phyloP scores from a whole-genome alignment of 2,329 filamentous ascomycete species.

The Xylariaceae sp. region DNA sequence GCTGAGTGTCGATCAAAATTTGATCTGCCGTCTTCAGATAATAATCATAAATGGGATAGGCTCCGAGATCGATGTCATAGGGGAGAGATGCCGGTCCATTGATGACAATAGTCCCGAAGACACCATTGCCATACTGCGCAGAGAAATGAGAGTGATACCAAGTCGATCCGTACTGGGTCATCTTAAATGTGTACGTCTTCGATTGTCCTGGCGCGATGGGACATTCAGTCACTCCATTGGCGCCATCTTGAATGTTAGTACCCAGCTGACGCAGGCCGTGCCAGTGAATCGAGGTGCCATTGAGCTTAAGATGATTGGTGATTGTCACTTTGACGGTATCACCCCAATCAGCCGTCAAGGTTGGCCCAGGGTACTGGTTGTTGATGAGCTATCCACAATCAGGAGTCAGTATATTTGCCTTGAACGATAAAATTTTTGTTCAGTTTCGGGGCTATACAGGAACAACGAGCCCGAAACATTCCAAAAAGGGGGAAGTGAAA shows the following conservation, averaged over 20 bases:
- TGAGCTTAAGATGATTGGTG: slow-evolving; percentile 67
- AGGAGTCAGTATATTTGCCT: too few relatives aligned
- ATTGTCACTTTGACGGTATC: slow-evolving; percentile 70
- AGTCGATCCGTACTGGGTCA: slow-evolving; percentile 37
- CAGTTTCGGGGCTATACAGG: too few relatives aligned
- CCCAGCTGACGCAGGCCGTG: slow-evolving; percentile 48
- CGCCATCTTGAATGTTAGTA: slow-evolving; percentile 47
- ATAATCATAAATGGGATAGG: slow-evolving; percentile 60
- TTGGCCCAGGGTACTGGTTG: slow-evolving; percentile 70
- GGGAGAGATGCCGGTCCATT: slow-evolving; percentile 47
- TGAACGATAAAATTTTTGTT: too few relatives aligned
- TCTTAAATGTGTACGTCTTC: slow-evolving; percentile 35
- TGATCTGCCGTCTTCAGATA: slow-evolving; percentile 50
- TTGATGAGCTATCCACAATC: too few relatives aligned
- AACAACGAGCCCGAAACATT: too few relatives aligned
- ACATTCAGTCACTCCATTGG: slow-evolving; percentile 47
- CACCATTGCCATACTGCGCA: slow-evolving; percentile 53
- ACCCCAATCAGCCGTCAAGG: slow-evolving; percentile 69
- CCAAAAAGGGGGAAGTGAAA: too few relatives aligned
- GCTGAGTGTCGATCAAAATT: slow-evolving; percentile 27
- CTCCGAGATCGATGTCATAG: slow-evolving; percentile 61
- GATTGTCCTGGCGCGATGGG: slow-evolving; percentile 34
- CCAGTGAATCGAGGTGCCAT: slow-evolving; percentile 49
- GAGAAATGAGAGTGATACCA: slow-evolving; percentile 55
- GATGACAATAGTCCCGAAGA: slow-evolving; percentile 55